Evolutionary conservation across 306 rosid genomes (phyloP), one percentile per base, ranked within the genome.

Genomic region (Neltuma alba): DNA sequence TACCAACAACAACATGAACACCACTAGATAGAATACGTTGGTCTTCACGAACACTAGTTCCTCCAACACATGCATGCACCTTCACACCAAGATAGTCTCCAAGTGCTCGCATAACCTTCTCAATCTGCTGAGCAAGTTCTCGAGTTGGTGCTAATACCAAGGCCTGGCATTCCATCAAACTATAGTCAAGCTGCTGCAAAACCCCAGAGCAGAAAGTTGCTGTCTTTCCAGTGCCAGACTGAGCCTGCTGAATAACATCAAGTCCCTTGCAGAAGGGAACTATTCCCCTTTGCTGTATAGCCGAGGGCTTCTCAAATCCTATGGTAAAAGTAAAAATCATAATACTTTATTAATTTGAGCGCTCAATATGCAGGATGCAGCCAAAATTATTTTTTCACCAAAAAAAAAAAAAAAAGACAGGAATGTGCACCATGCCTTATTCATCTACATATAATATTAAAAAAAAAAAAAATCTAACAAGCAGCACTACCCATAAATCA

Each of bases 231-330:
- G 97, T 92, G 79, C 97, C 97, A 80, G 97, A 92, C 78, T 92
- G 94, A 72, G 97, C 97, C 79, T 92, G 94, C 74, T 92, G 97
- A 67, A 92, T 90, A 30, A 92, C 97, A 82, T 92, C 97, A 75
- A 92, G 97, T 69, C 94, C 94, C 89, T 87, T 87, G 80, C 88
- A 81, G 86, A 90, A 92, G 63, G 97, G 93, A 80, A 92, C 97
- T 52, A 92, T 92, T 80, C 97, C 97, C 77, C 94, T 86, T 74
- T 92, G 97, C 89, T 92, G 94, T 87, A 92, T 92, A 62, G 94
- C 93, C 9, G 97, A 92, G 15, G 97, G 97, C 67, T 92, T 92
- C 84, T 92, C 97, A n/a, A 92, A 92, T 81, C 94, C 94, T 90
- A 80, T 25, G 79, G 23, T 75, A 50, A 20, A 20, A 50, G 25